Base-by-base conservation (phyloP, 768 basidiomycete species). In the Erythrobasidium yunnanense region DNA sequence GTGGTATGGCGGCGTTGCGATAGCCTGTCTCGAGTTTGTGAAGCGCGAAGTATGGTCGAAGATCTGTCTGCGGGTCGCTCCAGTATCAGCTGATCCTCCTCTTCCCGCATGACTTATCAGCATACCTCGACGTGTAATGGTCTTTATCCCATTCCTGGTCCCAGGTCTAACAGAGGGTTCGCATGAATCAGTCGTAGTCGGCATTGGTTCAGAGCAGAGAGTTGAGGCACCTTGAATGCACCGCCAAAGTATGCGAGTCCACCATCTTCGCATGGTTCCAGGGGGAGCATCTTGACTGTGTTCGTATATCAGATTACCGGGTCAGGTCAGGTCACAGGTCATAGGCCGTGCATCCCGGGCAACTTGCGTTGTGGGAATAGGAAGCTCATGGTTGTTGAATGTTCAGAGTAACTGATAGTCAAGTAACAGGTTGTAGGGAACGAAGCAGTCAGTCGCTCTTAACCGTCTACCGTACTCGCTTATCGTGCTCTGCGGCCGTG, bases 221-320 rank as follows among this genome's bases (percentile, higher is more conserved):
- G n/a, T n/a, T n/a, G n/a, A n/a, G 32, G 2, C 47, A 63, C 60
- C 60, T 63, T 63, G 60, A 63, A 63, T 18, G 60, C 60, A 49
- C 60, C 47, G 23, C 60, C 60, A 49, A 63, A 63, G 60, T 63
- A 63, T 29, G 17, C 30, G 42, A 50, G 27, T 20, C 47, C 47
- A 30, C 60, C 60, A 32, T 63, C 60, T n/a, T 7, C 13, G 2
- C 5, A 11, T 30, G 33, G 23, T 38, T 63, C 60, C 20, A 63
- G 49, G 13, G 20, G n/a, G 25, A 63, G 60, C 60, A 63, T 63
- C 32, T 63, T 63, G 47, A 51, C n/a, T n/a, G n/a, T n/a, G n/a
- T n/a, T 42, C 38, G 11, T 11, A 42, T 42, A 42, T 42, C 38
- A 42, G 38, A 42, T 11, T 11, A 11, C 11, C 38, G 38, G 38